Evolutionary conservation across 2,329 filamentous ascomycete species (phyloP).

Genomic region (Scedosporium minutisporum): DNA sequence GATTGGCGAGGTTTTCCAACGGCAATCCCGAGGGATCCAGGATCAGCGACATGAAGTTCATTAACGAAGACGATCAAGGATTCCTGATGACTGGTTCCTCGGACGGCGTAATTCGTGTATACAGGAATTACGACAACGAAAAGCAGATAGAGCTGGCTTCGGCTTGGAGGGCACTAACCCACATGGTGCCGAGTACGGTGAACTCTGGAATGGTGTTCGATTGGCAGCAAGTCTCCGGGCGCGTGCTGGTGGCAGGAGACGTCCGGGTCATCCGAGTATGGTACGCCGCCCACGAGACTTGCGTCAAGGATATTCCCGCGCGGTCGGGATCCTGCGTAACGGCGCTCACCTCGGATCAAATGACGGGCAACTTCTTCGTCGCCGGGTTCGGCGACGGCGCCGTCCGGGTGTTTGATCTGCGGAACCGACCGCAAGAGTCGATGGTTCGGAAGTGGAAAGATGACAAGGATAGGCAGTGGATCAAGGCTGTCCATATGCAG

Average conservation of each 20-base stretch:
- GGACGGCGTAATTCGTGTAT: slow-evolving; percentile 88
- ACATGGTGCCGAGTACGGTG: slow-evolving; percentile 87
- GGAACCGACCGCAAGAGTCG: slow-evolving; percentile 70
- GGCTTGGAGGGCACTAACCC: slow-evolving; percentile 81
- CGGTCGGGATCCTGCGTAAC: slow-evolving; percentile 93
- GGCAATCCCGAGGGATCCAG: slow-evolving; percentile 84
- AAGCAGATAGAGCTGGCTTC: slow-evolving; percentile 75
- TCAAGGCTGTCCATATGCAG: slow-evolving; percentile 94
- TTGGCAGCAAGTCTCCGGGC: slow-evolving; percentile 97
- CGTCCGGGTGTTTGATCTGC: slow-evolving; percentile 86
- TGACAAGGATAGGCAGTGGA: slow-evolving; percentile 76
- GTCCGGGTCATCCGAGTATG: slow-evolving; percentile 92
- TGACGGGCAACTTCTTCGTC: slow-evolving; percentile 92
- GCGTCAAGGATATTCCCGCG: slow-evolving; percentile 86
- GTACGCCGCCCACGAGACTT: slow-evolving; percentile 90
- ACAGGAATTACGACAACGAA: slow-evolving; percentile 78
- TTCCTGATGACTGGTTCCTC: slow-evolving; percentile 91
- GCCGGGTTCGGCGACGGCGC: slow-evolving; percentile 95
- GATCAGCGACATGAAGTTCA: slow-evolving; percentile 92
- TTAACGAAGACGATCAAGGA: slow-evolving; percentile 96
- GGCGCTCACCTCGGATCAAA: slow-evolving; percentile 91
- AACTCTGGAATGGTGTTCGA: slow-evolving; percentile 96
- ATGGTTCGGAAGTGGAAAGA: slow-evolving; percentile 98
- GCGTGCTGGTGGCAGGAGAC: slow-evolving; percentile 90
- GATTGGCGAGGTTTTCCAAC: slow-evolving; percentile 81